Base-by-base conservation (phyloP, 2,329 filamentous ascomycete genomes). In the Penicillium hordei region DNA sequence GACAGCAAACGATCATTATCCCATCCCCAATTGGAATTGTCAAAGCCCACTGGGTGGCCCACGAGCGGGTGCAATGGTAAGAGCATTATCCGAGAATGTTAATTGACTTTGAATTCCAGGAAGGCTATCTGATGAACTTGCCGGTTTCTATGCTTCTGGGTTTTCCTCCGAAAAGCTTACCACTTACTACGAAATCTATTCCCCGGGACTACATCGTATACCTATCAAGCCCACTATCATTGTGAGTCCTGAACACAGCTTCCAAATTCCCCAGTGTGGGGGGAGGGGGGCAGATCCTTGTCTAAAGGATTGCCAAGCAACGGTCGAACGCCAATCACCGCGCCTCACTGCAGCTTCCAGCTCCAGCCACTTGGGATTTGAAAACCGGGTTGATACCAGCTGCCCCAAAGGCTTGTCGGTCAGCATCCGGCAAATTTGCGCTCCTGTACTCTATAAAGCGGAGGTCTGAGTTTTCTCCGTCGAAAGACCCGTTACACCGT, bases 181-280 rank as follows among this genome's bases (percentile, higher is more conserved):
- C 29, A 15, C 34, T 43, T 29, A 25, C 19, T 31, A 36, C 23
- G 8, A 36, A 57, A 38, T 33, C 9, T n/a, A 48, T 33, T 12
- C n/a, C 6, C 44, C 15, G 48, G 44, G 15, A 38, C 29, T 42
- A 38, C 34, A 21, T 29, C 21, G 21, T 25, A 23, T 15, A 27
- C 31, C 19, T 23, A 21, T 29, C 46, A 49, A 29, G 6, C 31
- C 19, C 31, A 34, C 19, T 15, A 17, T 25, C 19, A 36, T 25
- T 34, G 25, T 8, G 8, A 51, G 25, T 21, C 38, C 36, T 21
- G 23, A 43, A 44, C 25, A 44, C 25, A 40, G 34, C 27, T 23
- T 13, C 46, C 45, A 46, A 46, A 53, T 58, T 55, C 52, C 40
- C 40, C 49, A 31, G 52, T 62, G 62, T 63, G 63, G 63, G 52